Base-by-base conservation (phyloP, 441 rosid genomes). In the Populus hybrid region DNA sequence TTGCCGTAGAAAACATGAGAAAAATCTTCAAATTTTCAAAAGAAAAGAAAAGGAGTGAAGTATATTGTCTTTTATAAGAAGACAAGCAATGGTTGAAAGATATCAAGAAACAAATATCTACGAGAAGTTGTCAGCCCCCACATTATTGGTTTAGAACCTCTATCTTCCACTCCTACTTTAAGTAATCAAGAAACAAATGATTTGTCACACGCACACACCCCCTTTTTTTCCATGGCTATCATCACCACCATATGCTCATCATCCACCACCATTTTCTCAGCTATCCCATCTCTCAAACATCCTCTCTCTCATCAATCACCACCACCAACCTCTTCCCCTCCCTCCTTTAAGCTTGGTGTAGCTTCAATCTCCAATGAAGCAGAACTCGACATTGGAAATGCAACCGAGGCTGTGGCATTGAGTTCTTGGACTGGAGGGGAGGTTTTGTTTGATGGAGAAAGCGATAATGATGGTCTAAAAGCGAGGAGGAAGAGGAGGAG, bases 401-500 rank as follows among this genome's bases (percentile, higher is more conserved):
- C 84, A 20, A 77, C 76, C 73, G 86, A 86, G 56, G 84, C 86
- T 9, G 85, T 71, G 72, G 79, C 78, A 59, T 73, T 76, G 72
- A 88, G 83, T 69, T 69, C 28, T 56, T n/a, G 56, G 72, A 71
- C 36, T 40, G 74, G 68, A 33, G 70, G 69, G 18, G 79, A 76
- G 67, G 78, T 0, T 18, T 68, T 78, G 73, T 11, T 31, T 31
- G 76, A 33, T 31, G 81, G 45, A 56, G 84, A 50, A 71, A 28
- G 35, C 53, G 66, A 59, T 33, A 53, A 7, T 69, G 40, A 40
- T 23, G 73, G 68, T 69, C 33, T 72, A 23, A 61, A 35, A 14
- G 66, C 68, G 61, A 87, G 85, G 76, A 83, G 88, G 81, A 84
- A 82, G 82, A 81, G 76, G 86, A 83, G 86, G 80, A 86, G 83